A percentile compares a stretch with the other conserved stretches of the same genome.
phyloP scores from a whole-genome alignment of 2,329 filamentous ascomycete species.

The Fusarium nematophilum region DNA sequence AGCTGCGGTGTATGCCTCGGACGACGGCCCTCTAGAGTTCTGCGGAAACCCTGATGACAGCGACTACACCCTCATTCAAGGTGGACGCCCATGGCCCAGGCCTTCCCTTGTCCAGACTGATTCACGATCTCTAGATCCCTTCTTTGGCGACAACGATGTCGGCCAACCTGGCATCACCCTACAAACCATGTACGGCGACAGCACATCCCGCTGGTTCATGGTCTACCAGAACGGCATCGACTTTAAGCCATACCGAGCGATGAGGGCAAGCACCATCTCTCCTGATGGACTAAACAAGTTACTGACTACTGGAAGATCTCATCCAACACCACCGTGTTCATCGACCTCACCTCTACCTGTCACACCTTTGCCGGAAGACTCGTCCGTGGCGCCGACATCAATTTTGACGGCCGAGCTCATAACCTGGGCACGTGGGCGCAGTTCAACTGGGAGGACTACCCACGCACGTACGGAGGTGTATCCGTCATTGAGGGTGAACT shows the following conservation, averaged over 20 bases:
- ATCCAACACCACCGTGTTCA: conserved; percentile 31
- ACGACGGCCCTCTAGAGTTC: background rate
- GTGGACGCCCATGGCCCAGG: background rate
- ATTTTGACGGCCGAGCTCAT: conserved; percentile 27
- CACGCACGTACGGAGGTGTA: conserved; percentile 24
- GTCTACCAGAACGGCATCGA: conserved; percentile 36
- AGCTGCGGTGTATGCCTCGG: background rate
- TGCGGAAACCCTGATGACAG: conserved; percentile 14
- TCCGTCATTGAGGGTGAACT: conserved; percentile 35
- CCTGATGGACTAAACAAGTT: background rate
- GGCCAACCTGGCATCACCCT: conserved; percentile 31
- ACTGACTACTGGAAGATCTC: conserved; percentile 4
- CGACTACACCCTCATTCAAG: conserved; percentile 28
- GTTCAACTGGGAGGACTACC: conserved; percentile 32
- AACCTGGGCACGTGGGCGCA: conserved; percentile 37
- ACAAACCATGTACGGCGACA: conserved; percentile 10
- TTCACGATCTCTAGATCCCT: conserved; percentile 21
- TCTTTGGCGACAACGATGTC: conserved; percentile 26
- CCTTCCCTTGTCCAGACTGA: background rate
- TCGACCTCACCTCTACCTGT: conserved; percentile 26
- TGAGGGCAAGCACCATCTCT: conserved; percentile 11
- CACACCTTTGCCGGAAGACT: conserved; percentile 29
- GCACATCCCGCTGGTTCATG: conserved; percentile 30
- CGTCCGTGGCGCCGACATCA: conserved; percentile 22
- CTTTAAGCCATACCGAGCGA: conserved; percentile 35